Base-by-base conservation (phyloP, 2,329 filamentous ascomycete genomes). In the Laburnicola sp. region DNA sequence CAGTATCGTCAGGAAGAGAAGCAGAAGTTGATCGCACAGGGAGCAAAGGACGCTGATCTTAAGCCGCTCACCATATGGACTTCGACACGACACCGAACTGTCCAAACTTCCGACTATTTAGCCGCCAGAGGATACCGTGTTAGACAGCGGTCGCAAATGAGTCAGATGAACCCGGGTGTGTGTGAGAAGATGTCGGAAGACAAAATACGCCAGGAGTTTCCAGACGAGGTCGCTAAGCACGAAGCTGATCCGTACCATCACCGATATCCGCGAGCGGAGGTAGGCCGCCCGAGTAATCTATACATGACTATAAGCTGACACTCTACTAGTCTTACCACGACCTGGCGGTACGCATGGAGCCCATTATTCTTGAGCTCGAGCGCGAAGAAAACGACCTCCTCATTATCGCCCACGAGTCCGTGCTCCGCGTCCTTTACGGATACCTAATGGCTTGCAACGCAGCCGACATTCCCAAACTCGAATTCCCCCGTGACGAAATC, bases 381-480 rank as follows among this genome's bases (percentile, higher is more conserved):
- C 87, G 94, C 37, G 94, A 99, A 76, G 90, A 97, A 64, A 96
- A 95, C 60, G 94, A 99, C 70, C 82, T 99, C n/a, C 82, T 99
- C 46, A 97, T 99, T 68, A 97, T 99, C 61, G 94, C 94, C 0
- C 94, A 99, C 72, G 94, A 99, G 73, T 96, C 91, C 45, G 94
- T 99, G n/a, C 82, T 99, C 40, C 89, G 94, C 37, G 94, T 99
- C 23, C 82, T 99, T 3, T 99, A 99, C 70, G 92, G 92, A 23
- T 99, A 99, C 74, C 80, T 99, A 34, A 99, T 99, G 94, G 94
- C 96, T 63, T 97, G 94, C 76, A 94, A 93, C 70, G 92, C 95
- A 6, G 88, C 88, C 73, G 91, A 96, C 67, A 99, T 99, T 56
- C 94, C 94, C 3, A 88, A 86, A 62, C 83, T 99, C 55, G 89